phyloP scores from a whole-genome alignment of 768 basidiomycete genomes.

The Kwoniella botswanensis region DNA sequence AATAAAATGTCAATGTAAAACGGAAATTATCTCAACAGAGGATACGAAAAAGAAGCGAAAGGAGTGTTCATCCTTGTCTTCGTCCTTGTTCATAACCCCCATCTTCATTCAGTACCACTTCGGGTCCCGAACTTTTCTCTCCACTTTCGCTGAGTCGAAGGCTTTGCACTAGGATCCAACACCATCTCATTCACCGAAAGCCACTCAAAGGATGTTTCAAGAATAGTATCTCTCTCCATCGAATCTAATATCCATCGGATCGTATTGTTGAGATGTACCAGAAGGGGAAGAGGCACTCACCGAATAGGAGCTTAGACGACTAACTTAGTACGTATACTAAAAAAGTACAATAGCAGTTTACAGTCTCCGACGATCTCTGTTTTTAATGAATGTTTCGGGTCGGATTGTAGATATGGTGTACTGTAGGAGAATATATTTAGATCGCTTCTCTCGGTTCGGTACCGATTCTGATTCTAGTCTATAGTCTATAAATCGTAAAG shows the following conservation, averaged over 20 bases:
- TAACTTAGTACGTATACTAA: neutral
- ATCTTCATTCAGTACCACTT: neutral
- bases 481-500: neutral
- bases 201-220: neutral
- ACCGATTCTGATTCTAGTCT: neutral
- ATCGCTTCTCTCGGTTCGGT: constrained; percentile 5
- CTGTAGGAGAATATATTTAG: constrained; percentile 5
- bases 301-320: too few relatives aligned
- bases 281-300: neutral
- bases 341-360: too few relatives aligned
- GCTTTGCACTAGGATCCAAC: too few relatives aligned
- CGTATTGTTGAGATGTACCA: neutral
- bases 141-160: too few relatives aligned
- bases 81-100: neutral
- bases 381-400: neutral
- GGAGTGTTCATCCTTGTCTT: neutral
- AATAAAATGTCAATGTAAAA: neutral
- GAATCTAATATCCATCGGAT: neutral
- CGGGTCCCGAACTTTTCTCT: neutral
- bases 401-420: neutral
- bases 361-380: neutral
- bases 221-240: neutral
- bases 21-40: neutral
- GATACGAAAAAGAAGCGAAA: constrained; percentile 13
- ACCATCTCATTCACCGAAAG: neutral